phyloP scores from a whole-genome alignment of 768 basidiomycete genomes.

The Leccinellum rugosiceps region DNA sequence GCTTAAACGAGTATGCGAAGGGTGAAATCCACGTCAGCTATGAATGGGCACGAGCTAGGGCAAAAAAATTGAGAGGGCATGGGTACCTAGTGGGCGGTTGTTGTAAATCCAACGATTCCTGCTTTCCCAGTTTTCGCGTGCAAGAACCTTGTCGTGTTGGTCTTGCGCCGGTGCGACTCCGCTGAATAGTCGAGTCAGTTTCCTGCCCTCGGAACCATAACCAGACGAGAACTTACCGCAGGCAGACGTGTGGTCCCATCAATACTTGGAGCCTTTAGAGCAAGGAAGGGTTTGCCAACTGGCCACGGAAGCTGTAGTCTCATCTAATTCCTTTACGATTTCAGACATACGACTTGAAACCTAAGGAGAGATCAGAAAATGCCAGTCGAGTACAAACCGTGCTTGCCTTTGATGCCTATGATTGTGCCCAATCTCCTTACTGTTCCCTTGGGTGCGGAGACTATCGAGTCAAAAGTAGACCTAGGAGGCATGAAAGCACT shows the following conservation, averaged over 20 bases:
- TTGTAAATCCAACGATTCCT: conserved; percentile 63
- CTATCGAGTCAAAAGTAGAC: conserved; percentile 13
- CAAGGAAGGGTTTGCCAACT: conserved; percentile 91
- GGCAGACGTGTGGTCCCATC: conserved; percentile 5
- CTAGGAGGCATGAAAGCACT: conserved; percentile 24
- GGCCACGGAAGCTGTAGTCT: conserved; percentile 70
- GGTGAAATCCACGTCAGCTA: too few species aligned
- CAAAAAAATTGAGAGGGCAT: not conserved
- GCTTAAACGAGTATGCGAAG: too few species aligned
- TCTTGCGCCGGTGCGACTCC: conserved; percentile 51
- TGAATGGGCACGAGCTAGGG: too few species aligned
- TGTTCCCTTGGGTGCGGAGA: not conserved
- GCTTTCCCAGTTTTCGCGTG: conserved; percentile 92
- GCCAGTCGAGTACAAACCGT: not conserved
- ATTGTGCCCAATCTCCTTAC: conserved; percentile 15
- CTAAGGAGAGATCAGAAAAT: conserved; percentile 1
- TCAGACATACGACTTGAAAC: conserved; percentile 4
- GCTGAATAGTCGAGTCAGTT: conserved; percentile 15
- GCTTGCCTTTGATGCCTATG: not conserved
- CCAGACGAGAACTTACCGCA: conserved; percentile 8
- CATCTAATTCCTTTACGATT: conserved; percentile 63
- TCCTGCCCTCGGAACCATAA: not conserved
- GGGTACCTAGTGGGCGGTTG: conserved; percentile 65
- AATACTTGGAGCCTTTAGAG: conserved; percentile 50
- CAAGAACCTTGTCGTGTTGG: conserved; percentile 88